phyloP scores from a whole-genome alignment of 176 grass and related monocot species.

The Tuctoria greenei region DNA sequence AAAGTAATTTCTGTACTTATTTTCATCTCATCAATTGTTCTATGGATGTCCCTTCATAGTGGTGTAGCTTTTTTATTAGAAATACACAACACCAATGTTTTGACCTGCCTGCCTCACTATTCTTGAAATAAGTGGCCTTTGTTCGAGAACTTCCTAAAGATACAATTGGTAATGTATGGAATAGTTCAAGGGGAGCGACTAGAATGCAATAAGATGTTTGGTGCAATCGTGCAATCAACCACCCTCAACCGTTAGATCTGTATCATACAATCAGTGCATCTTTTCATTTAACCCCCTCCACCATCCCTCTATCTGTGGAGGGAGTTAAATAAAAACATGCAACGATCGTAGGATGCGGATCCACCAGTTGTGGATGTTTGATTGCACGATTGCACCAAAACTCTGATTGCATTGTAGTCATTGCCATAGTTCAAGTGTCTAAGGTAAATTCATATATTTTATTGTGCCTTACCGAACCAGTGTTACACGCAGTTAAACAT shows the following conservation, averaged over 20 bases:
- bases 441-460: not conserved
- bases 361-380: no score
- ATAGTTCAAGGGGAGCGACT: no score
- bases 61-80: not conserved
- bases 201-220: no score
- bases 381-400: no score
- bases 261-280: no score
- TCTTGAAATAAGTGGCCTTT: not conserved
- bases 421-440: not conserved
- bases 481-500: not conserved
- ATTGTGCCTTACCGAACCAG: not conserved
- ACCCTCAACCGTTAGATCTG: no score
- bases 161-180: not conserved
- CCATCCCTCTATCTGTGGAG: no score
- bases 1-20: not conserved
- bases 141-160: not conserved
- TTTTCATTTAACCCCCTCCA: no score
- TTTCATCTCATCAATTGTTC: not conserved
- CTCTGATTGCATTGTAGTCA: no score
- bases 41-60: slow-evolving; percentile 6
- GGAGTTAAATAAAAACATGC: no score
- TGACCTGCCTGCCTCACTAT: not conserved
- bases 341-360: no score
- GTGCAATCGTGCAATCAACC: no score
- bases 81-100: not conserved